phyloP scores from a whole-genome alignment of 257 asterid species.

The Asclepias syriaca region DNA sequence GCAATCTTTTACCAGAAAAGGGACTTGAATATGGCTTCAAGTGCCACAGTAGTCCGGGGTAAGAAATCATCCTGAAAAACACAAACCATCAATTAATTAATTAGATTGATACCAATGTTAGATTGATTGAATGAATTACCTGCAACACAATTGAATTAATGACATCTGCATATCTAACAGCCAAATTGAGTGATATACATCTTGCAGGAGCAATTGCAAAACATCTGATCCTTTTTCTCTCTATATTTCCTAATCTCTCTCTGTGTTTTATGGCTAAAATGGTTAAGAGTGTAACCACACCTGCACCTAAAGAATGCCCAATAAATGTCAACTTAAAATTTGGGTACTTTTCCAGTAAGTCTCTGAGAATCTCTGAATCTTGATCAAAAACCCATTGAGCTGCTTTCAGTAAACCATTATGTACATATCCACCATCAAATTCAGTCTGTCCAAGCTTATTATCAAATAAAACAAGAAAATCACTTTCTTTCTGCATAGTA shows the following conservation, averaged over 20 bases:
- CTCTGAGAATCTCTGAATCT: slow-evolving; percentile 53
- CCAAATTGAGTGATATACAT: slow-evolving; percentile 91
- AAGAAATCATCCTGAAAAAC: slow-evolving; percentile 84
- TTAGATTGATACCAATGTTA: too few relatives aligned
- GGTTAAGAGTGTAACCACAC: slow-evolving; percentile 77
- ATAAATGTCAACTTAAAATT: slow-evolving; percentile 71
- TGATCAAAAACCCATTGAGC: slow-evolving; percentile 74
- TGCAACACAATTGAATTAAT: slow-evolving; percentile 88
- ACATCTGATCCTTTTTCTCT: slow-evolving; percentile 81
- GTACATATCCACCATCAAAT: slow-evolving; percentile 91
- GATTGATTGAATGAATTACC: slow-evolving; percentile 33
- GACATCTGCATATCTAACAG: slow-evolving; percentile 91
- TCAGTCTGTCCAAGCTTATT: slow-evolving; percentile 87
- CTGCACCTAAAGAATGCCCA: slow-evolving; percentile 97
- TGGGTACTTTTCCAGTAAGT: slow-evolving; percentile 47
- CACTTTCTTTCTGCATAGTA: slow-evolving; percentile 75
- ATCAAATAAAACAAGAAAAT: slow-evolving; percentile 67
- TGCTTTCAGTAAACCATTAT: slow-evolving; percentile 82
- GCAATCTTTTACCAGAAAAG: slow-evolving; percentile 88
- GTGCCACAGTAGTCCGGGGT: slow-evolving; percentile 94
- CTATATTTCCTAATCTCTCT: slow-evolving; percentile 65
- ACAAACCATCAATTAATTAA: not conserved
- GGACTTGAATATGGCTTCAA: slow-evolving; percentile 71
- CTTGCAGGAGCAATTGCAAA: slow-evolving; percentile 94
- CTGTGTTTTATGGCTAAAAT: slow-evolving; percentile 70